Evolutionary conservation across 1,284 basidiomycete genomes (phyloP).

Genomic region (Anthracocystis setariae): DNA sequence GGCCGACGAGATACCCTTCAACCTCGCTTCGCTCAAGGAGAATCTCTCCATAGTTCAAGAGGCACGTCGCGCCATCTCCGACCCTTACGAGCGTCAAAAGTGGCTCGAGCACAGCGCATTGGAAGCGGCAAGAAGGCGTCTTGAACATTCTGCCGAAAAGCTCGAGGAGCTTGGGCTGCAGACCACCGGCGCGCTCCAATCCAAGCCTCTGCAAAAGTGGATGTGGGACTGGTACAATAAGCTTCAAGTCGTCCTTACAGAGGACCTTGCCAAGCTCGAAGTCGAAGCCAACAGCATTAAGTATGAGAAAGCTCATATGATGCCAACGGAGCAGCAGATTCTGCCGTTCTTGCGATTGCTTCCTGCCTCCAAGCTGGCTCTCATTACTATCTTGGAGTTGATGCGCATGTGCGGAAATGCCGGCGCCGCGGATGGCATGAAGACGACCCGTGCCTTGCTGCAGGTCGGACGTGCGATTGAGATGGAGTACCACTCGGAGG

Average conservation of each 20-base stretch:
- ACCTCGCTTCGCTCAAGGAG: slow-evolving; percentile 57
- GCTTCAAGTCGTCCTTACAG: slow-evolving; percentile 44
- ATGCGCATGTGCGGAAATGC: slow-evolving; percentile 84
- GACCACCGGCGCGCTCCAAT: slow-evolving; percentile 49
- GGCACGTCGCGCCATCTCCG: slow-evolving; percentile 45
- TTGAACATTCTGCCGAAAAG: slow-evolving; percentile 54
- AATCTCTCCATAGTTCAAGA: slow-evolving; percentile 60
- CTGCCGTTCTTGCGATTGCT: slow-evolving; percentile 80
- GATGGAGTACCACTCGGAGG: slow-evolving; percentile 71
- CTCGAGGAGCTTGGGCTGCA: slow-evolving; percentile 58
- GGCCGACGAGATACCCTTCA: slow-evolving; percentile 56
- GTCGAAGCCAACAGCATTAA: slow-evolving; percentile 3
- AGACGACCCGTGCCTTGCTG: slow-evolving; percentile 85
- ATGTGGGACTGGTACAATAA: slow-evolving; percentile 67
- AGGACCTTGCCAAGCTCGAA: slow-evolving; percentile 49
- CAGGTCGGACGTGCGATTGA: slow-evolving; percentile 86
- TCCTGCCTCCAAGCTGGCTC: slow-evolving; percentile 80
- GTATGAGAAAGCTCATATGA: slow-evolving; percentile 11
- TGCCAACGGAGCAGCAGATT: slow-evolving; percentile 52
- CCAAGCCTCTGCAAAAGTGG: slow-evolving; percentile 61
- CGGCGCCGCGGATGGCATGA: slow-evolving; percentile 86
- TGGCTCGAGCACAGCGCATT: slow-evolving; percentile 65
- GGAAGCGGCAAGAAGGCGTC: slow-evolving; percentile 62
- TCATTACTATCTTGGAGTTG: slow-evolving; percentile 89
- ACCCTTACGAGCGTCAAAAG: slow-evolving; percentile 64